These are phyloP conservation scores for Colletotrichum chrysophilum DNA, from an alignment of 2,329 filamentous ascomycete species.

Conservation along the genomic window DNA sequence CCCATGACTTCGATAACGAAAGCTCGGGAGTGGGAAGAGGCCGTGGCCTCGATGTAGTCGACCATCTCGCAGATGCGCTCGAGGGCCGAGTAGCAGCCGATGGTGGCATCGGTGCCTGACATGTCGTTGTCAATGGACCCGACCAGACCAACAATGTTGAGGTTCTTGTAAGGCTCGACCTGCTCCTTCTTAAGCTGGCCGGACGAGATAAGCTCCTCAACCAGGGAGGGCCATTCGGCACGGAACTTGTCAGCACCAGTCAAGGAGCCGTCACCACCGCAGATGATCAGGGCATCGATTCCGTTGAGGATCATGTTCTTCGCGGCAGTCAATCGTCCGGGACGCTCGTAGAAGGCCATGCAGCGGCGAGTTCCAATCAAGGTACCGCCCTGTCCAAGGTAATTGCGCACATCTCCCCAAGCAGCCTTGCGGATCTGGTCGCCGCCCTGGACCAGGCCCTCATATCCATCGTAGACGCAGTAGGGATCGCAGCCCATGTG, in stretches of 20 bases:
- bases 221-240: conserved; percentile 85
- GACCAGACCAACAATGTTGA: conserved; percentile 96
- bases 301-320: conserved; percentile 94
- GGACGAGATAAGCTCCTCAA: conserved; percentile 81
- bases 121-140: conserved; percentile 99
- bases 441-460: conserved; percentile 89
- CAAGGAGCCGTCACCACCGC: conserved; percentile 93
- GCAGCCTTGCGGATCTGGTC: conserved; percentile 85
- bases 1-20: conserved; percentile 99
- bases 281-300: conserved; percentile 96
- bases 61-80: conserved; percentile 94
- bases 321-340: conserved; percentile 82
- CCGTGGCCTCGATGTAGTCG: conserved; percentile 96
- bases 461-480: conserved; percentile 92
- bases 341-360: conserved; percentile 88
- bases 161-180: conserved; percentile 76
- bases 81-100: conserved; percentile 94
- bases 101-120: conserved; percentile 95
- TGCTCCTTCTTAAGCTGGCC: conserved; percentile 75
- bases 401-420: conserved; percentile 95
- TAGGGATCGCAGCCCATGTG: conserved; percentile 81
- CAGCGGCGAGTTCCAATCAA: conserved; percentile 95
- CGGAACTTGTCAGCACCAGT: conserved; percentile 96
- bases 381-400: conserved; percentile 91
- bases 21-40: conserved; percentile 90